Base-by-base conservation (phyloP, 805 yeast genomes). In the Spathaspora sp. region DNA sequence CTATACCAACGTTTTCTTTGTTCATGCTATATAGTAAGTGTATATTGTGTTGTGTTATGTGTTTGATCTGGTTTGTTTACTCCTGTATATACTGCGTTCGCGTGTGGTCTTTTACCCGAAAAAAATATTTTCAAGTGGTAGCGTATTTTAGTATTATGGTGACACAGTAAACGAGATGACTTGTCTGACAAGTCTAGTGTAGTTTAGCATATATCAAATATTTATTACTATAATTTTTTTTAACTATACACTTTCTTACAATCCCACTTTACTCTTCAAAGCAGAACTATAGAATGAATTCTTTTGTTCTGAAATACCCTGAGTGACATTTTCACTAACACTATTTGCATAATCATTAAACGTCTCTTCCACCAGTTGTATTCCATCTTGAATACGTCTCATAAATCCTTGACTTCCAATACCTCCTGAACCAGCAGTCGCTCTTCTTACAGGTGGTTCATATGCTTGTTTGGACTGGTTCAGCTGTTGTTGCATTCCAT, bases 291-390 rank as follows among this genome's bases (percentile, higher is more conserved):
- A 77, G 52, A 83, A 56, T 35, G 77, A 75, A 45, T 72, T 78
- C 55, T 83, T 80, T 12, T 76, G 77, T 11, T 72, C 70, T 42
- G 78, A 83, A 44, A 79, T 64, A 1, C 79, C 64, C 12, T 80
- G 86, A 53, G 70, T 78, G 72, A 84, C 69, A 14, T 77, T 65
- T 55, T 82, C 84, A 52, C 80, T 77, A 28, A 83, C 68, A 23
- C 69, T 73, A 44, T 73, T 77, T 6, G 88, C 87, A 55, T 81
- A 82, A 19, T 80, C 82, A 60, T 82, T 79, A 48, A 83, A 63
- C 9, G 77, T 68, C 50, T 79, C 84, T 58, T 82, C 88, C 16
- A 81, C 61, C 2, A 69, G 58, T 46, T 82, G 86, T 50, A 81
- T 63, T 0, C 84, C 83, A 32, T 73, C 71, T 53, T 81, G 82